phyloP scores from a whole-genome alignment of 768 basidiomycete species.

The Leccinum boreale region DNA sequence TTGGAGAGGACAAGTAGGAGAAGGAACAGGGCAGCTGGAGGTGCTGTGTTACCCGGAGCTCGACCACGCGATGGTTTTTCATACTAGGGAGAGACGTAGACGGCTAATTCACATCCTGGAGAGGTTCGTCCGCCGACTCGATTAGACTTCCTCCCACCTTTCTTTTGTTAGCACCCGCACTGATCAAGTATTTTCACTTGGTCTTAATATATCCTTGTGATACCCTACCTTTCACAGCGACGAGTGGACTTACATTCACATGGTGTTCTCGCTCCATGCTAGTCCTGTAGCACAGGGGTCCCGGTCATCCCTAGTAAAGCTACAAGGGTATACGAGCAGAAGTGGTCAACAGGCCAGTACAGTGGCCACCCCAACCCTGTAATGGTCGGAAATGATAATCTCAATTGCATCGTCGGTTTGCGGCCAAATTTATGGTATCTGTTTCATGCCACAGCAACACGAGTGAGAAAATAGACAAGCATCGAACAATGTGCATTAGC shows the following conservation, averaged over 20 bases:
- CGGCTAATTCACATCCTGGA: conserved; percentile 32
- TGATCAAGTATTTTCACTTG: not conserved
- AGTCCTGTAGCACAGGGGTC: not conserved
- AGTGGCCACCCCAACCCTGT: too few species aligned
- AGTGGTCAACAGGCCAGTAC: not conserved
- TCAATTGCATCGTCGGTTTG: not conserved
- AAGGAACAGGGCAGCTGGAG: conserved; percentile 27
- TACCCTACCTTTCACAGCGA: not conserved
- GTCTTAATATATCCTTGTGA: not conserved
- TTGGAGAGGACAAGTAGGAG: conserved; percentile 23
- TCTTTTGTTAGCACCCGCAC: not conserved
- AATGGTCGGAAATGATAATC: not conserved
- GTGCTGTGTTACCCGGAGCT: conserved; percentile 38
- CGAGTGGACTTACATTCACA: not conserved
- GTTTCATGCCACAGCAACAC: not conserved
- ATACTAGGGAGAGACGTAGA: conserved; percentile 24
- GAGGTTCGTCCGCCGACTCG: conserved; percentile 24
- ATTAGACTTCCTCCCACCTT: not conserved
- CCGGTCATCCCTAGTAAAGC: too few species aligned
- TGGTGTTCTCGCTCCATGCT: not conserved
- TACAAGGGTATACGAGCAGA: not conserved
- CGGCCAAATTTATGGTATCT: not conserved
- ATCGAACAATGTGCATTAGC: not conserved
- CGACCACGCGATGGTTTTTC: conserved; percentile 43
- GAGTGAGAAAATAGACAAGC: not conserved